Conservation (phyloP, 495 filamentous ascomycete species). For the Immersiella caudata region DNA sequence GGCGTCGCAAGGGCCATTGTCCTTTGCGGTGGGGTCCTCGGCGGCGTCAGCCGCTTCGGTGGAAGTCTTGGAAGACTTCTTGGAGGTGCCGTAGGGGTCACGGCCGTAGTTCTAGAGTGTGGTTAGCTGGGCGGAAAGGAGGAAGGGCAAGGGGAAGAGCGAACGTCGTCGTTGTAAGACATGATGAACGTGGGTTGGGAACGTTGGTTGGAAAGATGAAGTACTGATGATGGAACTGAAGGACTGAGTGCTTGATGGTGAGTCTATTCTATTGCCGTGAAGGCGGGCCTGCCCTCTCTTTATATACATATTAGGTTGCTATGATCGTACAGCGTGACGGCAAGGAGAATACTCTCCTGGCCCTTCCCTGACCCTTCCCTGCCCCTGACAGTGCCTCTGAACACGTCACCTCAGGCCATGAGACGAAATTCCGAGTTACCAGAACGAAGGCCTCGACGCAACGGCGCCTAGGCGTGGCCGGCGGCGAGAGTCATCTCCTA, state of each 20-base stretch:
- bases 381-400: neutral
- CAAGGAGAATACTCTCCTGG: neutral
- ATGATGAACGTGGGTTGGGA: neutral
- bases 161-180: constrained; percentile 1
- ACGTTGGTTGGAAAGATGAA: neutral
- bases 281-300: neutral
- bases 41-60: neutral
- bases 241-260: neutral
- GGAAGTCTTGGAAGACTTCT: constrained; percentile 2
- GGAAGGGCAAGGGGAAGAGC: neutral
- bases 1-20: constrained; percentile 2
- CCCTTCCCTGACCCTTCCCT: neutral
- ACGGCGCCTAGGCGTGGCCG: neutral
- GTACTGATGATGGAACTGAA: neutral
- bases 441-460: neutral
- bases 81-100: neutral
- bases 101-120: neutral
- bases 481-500: neutral
- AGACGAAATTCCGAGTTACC: neutral
- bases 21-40: neutral
- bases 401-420: neutral
- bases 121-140: neutral
- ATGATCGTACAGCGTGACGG: neutral
- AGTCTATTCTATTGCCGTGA: neutral
- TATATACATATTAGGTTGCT: neutral